Evolutionary conservation across 2,329 filamentous ascomycete species (phyloP).

Genomic region (Myriangium duriaei): DNA sequence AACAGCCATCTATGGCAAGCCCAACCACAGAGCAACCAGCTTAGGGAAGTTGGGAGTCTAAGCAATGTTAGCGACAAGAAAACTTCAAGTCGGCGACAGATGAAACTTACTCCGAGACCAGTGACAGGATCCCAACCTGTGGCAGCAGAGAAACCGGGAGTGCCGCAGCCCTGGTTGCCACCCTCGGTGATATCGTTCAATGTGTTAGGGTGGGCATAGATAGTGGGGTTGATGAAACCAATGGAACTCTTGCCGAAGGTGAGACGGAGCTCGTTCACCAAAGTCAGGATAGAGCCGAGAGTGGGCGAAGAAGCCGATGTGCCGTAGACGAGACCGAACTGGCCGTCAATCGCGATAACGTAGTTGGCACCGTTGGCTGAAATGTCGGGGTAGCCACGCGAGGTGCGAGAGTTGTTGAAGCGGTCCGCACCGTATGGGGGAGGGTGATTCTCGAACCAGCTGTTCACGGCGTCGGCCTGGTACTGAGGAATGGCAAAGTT

Average conservation of each 20-base stretch:
- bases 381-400: slow-evolving; percentile 37
- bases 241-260: slow-evolving; percentile 26
- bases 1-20: slow-evolving; percentile 15
- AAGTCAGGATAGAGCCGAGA: slow-evolving; percentile 36
- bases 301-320: slow-evolving; percentile 41
- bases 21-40: slow-evolving; percentile 20
- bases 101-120: slow-evolving; percentile 13
- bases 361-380: slow-evolving; percentile 15
- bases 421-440: slow-evolving; percentile 31
- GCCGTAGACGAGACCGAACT: slow-evolving; percentile 34
- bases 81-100: neutral
- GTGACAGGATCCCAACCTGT: slow-evolving; percentile 26
- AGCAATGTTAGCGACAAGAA: slow-evolving; percentile 6
- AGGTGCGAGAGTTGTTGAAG: slow-evolving; percentile 35
- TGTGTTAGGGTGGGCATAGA: slow-evolving; percentile 31
- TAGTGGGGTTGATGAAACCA: slow-evolving; percentile 31
- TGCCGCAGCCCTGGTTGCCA: slow-evolving; percentile 28
- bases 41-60: slow-evolving; percentile 21
- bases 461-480: slow-evolving; percentile 30
- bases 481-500: slow-evolving; percentile 37
- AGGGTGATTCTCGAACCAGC: slow-evolving; percentile 30
- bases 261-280: slow-evolving; percentile 31
- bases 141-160: slow-evolving; percentile 18
- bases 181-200: slow-evolving; percentile 30
- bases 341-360: slow-evolving; percentile 30